Evolutionary conservation across 23 red algal genomes (phyloP).

Genomic region (Chondrus crispus): DNA sequence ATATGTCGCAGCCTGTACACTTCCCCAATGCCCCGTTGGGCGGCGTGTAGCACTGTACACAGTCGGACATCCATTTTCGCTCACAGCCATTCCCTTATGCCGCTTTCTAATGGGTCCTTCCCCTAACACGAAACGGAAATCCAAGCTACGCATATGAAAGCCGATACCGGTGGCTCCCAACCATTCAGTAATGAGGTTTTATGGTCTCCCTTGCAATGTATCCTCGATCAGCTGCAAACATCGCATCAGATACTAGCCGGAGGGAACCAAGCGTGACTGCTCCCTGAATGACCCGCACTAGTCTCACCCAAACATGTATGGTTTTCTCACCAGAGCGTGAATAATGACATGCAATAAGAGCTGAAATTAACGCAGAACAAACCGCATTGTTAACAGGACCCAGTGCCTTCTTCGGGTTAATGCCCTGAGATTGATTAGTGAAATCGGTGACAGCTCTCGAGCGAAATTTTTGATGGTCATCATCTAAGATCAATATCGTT

Average conservation of each 20-base stretch:
- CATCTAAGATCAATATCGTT: neutral
- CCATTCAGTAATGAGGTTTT: neutral
- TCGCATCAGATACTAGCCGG: neutral
- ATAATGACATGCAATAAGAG: neutral
- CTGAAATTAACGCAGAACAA: neutral
- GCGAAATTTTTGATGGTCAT: neutral
- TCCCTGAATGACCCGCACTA: neutral
- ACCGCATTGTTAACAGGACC: conserved; percentile 2
- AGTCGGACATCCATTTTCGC: neutral
- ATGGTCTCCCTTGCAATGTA: neutral
- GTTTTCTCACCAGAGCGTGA: neutral
- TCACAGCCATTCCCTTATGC: conserved; percentile 22
- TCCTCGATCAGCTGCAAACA: neutral
- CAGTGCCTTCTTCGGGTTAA: neutral
- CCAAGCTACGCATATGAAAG: neutral
- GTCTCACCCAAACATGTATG: neutral
- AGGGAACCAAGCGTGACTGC: neutral
- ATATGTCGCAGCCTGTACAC: neutral
- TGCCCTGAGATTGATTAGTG: neutral
- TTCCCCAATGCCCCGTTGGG: neutral
- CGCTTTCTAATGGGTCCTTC: neutral
- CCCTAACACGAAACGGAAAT: conserved; percentile 14
- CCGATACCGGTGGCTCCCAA: conserved; percentile 11
- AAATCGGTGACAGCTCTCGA: neutral
- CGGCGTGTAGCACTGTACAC: conserved; percentile 1